A percentile compares a stretch with the other conserved stretches of the same genome.
These are phyloP conservation scores for Aspergillus chevalieri DNA, from an alignment of 2,329 filamentous ascomycete genomes.

Conservation along the genomic window DNA sequence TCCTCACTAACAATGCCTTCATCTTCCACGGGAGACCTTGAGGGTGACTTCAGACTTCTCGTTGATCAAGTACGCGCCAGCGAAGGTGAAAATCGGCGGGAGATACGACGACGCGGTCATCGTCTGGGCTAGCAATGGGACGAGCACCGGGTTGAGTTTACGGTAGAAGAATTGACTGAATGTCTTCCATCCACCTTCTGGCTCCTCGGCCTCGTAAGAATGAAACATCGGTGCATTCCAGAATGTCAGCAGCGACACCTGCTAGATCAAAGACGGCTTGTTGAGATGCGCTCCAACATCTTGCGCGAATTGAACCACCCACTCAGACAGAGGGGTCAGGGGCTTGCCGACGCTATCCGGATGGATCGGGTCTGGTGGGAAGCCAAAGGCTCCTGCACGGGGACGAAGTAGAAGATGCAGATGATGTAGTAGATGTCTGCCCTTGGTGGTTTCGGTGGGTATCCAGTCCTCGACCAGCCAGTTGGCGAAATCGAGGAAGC, in stretches of 20 bases:
- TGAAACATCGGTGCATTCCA: slow-evolving; percentile 17
- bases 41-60: slow-evolving; percentile 4
- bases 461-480: slow-evolving; percentile 27
- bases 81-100: slow-evolving; percentile 36
- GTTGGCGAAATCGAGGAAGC: slow-evolving; percentile 10
- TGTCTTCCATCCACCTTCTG: no score
- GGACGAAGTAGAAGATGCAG: slow-evolving; percentile 37
- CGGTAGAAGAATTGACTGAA: no score
- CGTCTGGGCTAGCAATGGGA: slow-evolving; percentile 18
- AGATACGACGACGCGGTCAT: slow-evolving; percentile 5
- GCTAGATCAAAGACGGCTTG: slow-evolving; percentile 26
- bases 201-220: slow-evolving; percentile 26
- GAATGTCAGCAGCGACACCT: not conserved
- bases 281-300: slow-evolving; percentile 33
- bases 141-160: slow-evolving; percentile 13
- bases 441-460: slow-evolving; percentile 29
- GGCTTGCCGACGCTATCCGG: slow-evolving; percentile 23
- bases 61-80: slow-evolving; percentile 16
- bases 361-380: slow-evolving; percentile 22
- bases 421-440: slow-evolving; percentile 34
- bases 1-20: no score
- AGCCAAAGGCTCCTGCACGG: slow-evolving; percentile 29
- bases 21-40: slow-evolving; percentile 17
- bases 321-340: slow-evolving; percentile 30
- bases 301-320: slow-evolving; percentile 36